These are phyloP conservation scores for Fusarium sp. DNA, from an alignment of 2,329 filamentous ascomycete genomes.

Conservation along the genomic window DNA sequence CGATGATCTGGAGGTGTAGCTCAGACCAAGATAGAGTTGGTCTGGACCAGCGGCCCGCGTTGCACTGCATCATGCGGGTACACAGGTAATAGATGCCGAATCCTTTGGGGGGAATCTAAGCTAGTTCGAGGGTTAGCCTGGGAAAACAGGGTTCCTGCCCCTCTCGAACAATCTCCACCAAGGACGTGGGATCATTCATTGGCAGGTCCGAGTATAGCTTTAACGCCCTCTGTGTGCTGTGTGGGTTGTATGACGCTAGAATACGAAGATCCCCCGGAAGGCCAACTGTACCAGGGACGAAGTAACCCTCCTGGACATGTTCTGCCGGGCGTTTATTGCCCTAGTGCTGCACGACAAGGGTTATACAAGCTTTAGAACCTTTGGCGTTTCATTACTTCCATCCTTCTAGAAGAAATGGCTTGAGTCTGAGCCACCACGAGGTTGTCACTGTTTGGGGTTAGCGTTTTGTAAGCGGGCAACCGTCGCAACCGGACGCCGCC, in stretches of 20 bases:
- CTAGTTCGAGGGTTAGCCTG: slow-evolving; percentile 1
- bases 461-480: not conserved
- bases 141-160: not conserved
- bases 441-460: not conserved
- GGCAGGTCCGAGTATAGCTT: not conserved
- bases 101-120: slow-evolving; percentile 1
- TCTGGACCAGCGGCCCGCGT: slow-evolving; percentile 18
- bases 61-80: not conserved
- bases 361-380: not conserved
- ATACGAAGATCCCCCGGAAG: slow-evolving; percentile 2
- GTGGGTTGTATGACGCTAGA: slow-evolving; percentile 11
- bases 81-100: not conserved
- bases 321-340: not conserved
- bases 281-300: not conserved
- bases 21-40: slow-evolving; percentile 28
- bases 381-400: slow-evolving; percentile 1
- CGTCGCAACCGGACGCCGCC: no score
- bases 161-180: not conserved
- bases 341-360: not conserved
- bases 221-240: no score
- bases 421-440: not conserved
- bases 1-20: slow-evolving; percentile 10
- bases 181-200: slow-evolving; percentile 2
- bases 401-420: slow-evolving; percentile 17
- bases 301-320: not conserved